Percentiles rank a stretch among this genome's conserved stretches.
phyloP scores from a whole-genome alignment of 2,329 filamentous ascomycete species.

The Aureobasidium sp. region DNA sequence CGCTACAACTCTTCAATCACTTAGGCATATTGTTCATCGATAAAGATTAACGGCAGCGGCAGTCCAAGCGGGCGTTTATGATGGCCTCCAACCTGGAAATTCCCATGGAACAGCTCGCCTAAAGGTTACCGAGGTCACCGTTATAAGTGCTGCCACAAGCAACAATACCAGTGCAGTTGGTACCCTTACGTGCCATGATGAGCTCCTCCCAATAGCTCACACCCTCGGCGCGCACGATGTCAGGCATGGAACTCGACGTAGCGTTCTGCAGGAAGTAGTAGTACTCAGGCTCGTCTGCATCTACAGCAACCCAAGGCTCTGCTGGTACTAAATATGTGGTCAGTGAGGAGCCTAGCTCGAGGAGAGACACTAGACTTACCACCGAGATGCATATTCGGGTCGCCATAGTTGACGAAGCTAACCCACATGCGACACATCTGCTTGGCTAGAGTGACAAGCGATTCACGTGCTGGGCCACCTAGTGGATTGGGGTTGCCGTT shows the following conservation, averaged over 20 bases:
- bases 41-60: background rate
- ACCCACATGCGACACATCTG: constrained; percentile 49
- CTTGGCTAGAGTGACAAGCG: constrained; percentile 38
- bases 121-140: constrained; percentile 14
- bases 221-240: constrained; percentile 39
- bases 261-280: constrained; percentile 10
- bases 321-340: constrained; percentile 19
- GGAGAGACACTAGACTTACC: constrained; percentile 7
- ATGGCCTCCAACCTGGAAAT: background rate
- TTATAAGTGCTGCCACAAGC: constrained; percentile 19
- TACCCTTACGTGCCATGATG: constrained; percentile 22
- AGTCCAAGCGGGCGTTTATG: too few species aligned
- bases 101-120: background rate
- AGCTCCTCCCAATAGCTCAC: constrained; percentile 32
- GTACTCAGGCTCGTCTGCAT: constrained; percentile 14
- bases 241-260: constrained; percentile 26
- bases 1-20: background rate
- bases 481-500: constrained; percentile 24
- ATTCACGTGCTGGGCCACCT: constrained; percentile 24
- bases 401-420: constrained; percentile 40
- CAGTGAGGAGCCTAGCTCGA: constrained; percentile 5
- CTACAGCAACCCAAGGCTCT: constrained; percentile 6
- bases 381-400: constrained; percentile 34
- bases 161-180: constrained; percentile 21
- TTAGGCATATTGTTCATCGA: background rate